Conservation (phyloP, 495 filamentous ascomycete species). For the Aspergillus kassunensis region DNA sequence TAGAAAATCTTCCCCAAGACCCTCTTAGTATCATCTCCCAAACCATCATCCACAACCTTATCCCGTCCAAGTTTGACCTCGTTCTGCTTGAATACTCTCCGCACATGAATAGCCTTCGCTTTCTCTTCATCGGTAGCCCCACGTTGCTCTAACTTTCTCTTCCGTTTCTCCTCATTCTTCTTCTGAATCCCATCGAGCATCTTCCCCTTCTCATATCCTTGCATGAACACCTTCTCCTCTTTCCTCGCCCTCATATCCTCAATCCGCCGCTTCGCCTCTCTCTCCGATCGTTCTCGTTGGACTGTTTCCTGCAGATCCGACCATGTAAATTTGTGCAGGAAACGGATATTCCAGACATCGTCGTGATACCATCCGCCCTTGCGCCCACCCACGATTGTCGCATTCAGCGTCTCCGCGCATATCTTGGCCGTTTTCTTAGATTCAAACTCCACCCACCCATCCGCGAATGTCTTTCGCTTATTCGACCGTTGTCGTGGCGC, state of each 20-base stretch:
- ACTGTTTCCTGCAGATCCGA: constrained; percentile 61
- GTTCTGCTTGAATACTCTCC: constrained; percentile 73
- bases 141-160: constrained; percentile 27
- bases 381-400: constrained; percentile 74
- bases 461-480: constrained; percentile 80
- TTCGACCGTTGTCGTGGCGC: constrained; percentile 66
- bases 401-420: constrained; percentile 81
- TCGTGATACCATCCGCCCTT: constrained; percentile 89
- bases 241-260: constrained; percentile 74
- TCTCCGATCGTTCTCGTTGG: constrained; percentile 73
- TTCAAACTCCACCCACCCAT: constrained; percentile 92
- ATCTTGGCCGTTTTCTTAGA: constrained; percentile 74
- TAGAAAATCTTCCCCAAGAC: constrained; percentile 79
- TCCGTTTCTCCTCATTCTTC: constrained; percentile 60
- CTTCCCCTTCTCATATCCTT: constrained; percentile 79
- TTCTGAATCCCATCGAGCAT: constrained; percentile 66
- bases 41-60: constrained; percentile 38
- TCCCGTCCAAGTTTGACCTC: constrained; percentile 38
- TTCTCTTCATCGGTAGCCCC: constrained; percentile 17
- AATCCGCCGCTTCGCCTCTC: constrained; percentile 71
- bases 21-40: constrained; percentile 67
- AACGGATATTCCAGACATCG: constrained; percentile 85
- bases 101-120: constrained; percentile 24
- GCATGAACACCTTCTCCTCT: constrained; percentile 79
- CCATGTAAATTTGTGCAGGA: constrained; percentile 83